phyloP scores from a whole-genome alignment of 768 basidiomycete genomes.

The Brasilioporus rufonigricans region DNA sequence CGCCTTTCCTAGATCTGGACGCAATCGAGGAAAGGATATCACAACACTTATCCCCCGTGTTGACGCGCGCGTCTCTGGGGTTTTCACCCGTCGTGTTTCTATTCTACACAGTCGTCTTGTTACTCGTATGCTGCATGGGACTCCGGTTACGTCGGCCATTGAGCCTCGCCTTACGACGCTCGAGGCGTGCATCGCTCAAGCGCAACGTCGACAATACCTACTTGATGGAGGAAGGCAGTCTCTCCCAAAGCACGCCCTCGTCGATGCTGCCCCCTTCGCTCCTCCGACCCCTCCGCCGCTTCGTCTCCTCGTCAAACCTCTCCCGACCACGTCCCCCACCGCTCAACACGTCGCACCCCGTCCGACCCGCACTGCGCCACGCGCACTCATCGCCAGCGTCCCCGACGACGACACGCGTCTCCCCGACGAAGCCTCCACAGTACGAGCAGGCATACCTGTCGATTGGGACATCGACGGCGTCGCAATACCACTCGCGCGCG shows the following conservation, averaged over 20 bases:
- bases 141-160: slow-evolving; percentile 61
- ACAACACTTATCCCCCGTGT: slow-evolving; percentile 61
- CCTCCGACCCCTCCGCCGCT: slow-evolving; percentile 28
- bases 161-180: slow-evolving; percentile 41
- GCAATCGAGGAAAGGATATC: slow-evolving; percentile 62
- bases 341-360: slow-evolving; percentile 10
- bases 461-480: slow-evolving; percentile 32
- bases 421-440: slow-evolving; percentile 2
- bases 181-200: slow-evolving; percentile 43
- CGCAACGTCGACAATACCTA: slow-evolving; percentile 28
- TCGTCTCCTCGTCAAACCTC: slow-evolving; percentile 20
- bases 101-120: slow-evolving; percentile 48
- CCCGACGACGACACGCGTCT: slow-evolving; percentile 4
- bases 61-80: slow-evolving; percentile 64
- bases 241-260: slow-evolving; percentile 11
- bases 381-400: slow-evolving; percentile 21
- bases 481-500: slow-evolving; percentile 33
- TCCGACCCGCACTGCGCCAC: slow-evolving; percentile 19
- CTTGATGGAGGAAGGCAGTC: slow-evolving; percentile 48
- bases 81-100: slow-evolving; percentile 69
- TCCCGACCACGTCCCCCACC: slow-evolving; percentile 25
- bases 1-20: slow-evolving; percentile 56
- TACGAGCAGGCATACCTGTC: slow-evolving; percentile 23
- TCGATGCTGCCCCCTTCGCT: slow-evolving; percentile 24
- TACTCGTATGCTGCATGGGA: slow-evolving; percentile 41